Percentiles rank a stretch among this genome's conserved stretches.
Conservation (phyloP, 164 flowering plant species). For the Tetracentron sinense region DNA sequence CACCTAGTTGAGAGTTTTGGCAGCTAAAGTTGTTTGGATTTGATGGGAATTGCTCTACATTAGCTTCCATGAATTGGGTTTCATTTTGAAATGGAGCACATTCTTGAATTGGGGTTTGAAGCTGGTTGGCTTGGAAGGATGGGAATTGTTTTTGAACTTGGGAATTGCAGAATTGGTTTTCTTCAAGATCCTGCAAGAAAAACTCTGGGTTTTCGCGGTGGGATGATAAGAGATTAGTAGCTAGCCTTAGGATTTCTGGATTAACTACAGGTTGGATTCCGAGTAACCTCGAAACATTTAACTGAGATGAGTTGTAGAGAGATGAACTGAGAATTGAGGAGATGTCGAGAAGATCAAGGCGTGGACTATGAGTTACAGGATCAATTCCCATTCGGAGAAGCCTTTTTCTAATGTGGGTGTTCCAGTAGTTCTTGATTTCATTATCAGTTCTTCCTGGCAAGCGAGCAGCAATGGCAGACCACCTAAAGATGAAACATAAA, state of each 20-base stretch:
- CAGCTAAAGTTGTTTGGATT: constrained; percentile 15
- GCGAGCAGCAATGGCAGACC: constrained; percentile 93
- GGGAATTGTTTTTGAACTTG: constrained; percentile 26
- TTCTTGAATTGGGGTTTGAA: constrained; percentile 23
- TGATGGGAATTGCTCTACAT: constrained; percentile 29
- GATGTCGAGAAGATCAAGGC: constrained; percentile 75
- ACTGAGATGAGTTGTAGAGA: constrained; percentile 40
- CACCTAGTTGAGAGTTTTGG: constrained; percentile 20
- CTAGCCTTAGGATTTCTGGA: constrained; percentile 57
- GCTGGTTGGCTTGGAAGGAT: constrained; percentile 21
- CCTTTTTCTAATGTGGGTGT: constrained; percentile 87
- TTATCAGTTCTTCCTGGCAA: constrained; percentile 93
- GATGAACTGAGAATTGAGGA: constrained; percentile 57
- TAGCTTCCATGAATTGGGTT: constrained; percentile 32
- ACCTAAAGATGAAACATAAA: constrained; percentile 32
- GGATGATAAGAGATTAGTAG: constrained; percentile 40
- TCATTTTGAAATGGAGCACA: constrained; percentile 21
- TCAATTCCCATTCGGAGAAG: constrained; percentile 89
- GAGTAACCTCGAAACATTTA: constrained; percentile 47
- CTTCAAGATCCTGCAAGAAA: constrained; percentile 31
- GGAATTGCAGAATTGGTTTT: constrained; percentile 18
- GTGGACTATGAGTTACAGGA: constrained; percentile 81
- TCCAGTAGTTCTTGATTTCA: constrained; percentile 96
- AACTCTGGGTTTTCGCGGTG: constrained; percentile 27
- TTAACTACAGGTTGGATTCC: constrained; percentile 50